Percentiles rank a stretch among this genome's conserved stretches.
Conservation (phyloP, 2,329 filamentous ascomycete genomes). For the Claviceps sp. region DNA sequence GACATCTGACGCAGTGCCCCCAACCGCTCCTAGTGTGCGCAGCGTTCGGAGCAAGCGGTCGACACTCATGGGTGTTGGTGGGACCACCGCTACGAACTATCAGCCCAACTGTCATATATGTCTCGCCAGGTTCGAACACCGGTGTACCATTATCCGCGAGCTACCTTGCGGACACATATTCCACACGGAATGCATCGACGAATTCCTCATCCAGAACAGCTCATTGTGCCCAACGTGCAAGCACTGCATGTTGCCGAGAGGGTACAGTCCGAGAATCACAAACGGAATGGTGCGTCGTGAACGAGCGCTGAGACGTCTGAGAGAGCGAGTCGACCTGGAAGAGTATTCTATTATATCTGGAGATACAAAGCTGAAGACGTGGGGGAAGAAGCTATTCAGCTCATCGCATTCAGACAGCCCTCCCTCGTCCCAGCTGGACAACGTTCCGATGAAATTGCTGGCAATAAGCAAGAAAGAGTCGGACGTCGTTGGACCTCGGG, state of each 20-base stretch:
- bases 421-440: conserved; percentile 6
- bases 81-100: conserved; percentile 39
- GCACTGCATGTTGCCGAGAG: conserved; percentile 57
- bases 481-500: conserved; percentile 1
- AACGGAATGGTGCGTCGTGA: conserved; percentile 80
- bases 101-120: conserved; percentile 88
- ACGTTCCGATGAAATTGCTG: conserved; percentile 16
- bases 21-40: conserved; percentile 10
- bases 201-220: conserved; percentile 63
- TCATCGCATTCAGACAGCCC: conserved; percentile 11
- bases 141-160: conserved; percentile 63
- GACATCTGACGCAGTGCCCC: conserved; percentile 13
- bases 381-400: conserved; percentile 22
- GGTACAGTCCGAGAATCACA: conserved; percentile 58
- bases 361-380: conserved; percentile 22
- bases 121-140: conserved; percentile 62
- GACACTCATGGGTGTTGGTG: conserved; percentile 19
- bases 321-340: conserved; percentile 36
- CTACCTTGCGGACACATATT: conserved; percentile 87
- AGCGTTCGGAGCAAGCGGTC: conserved; percentile 25
- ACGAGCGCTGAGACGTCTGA: conserved; percentile 48
- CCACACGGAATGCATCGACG: conserved; percentile 82
- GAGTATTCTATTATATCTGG: conserved; percentile 19
- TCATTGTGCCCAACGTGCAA: conserved; percentile 90
- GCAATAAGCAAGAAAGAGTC: conserved; percentile 1